Conservation (phyloP, 495 filamentous ascomycete genomes). For the Neurospora sp. region DNA sequence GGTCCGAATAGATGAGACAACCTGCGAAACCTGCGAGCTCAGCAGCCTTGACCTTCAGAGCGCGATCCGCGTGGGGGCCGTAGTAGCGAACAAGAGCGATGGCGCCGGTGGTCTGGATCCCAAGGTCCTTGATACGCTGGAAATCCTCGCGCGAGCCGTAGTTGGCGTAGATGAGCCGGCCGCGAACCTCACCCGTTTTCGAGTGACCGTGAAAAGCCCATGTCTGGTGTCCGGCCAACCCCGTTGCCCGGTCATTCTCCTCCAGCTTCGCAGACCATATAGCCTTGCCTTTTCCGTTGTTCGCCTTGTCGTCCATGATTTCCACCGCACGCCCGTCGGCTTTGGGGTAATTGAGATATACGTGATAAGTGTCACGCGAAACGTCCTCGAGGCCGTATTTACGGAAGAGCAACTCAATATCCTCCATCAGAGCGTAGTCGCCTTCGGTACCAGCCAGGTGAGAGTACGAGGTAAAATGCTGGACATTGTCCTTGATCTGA, state of each 20-base stretch:
- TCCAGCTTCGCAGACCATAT: slow-evolving; percentile 80
- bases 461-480: slow-evolving; percentile 64
- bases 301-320: slow-evolving; percentile 48
- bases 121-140: slow-evolving; percentile 53
- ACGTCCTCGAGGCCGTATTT: slow-evolving; percentile 63
- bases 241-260: slow-evolving; percentile 50
- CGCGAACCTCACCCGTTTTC: slow-evolving; percentile 77
- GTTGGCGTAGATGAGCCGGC: slow-evolving; percentile 89
- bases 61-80: slow-evolving; percentile 60
- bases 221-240: slow-evolving; percentile 49
- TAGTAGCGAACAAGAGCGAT: slow-evolving; percentile 78
- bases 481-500: slow-evolving; percentile 60
- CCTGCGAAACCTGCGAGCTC: slow-evolving; percentile 75
- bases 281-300: slow-evolving; percentile 36
- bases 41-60: slow-evolving; percentile 81
- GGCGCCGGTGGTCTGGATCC: slow-evolving; percentile 63
- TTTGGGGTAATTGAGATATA: slow-evolving; percentile 88
- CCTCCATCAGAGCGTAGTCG: slow-evolving; percentile 70
- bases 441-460: slow-evolving; percentile 90
- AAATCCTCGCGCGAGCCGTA: slow-evolving; percentile 84
- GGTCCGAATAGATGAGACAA: slow-evolving; percentile 88
- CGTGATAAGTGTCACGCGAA: slow-evolving; percentile 62
- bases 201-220: slow-evolving; percentile 82
- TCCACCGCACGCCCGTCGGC: slow-evolving; percentile 66
- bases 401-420: slow-evolving; percentile 63